Percentiles rank a stretch among this genome's conserved stretches.
These are phyloP conservation scores for Kwoniella shivajii DNA, from an alignment of 1,284 basidiomycete genomes.

Conservation along the genomic window DNA sequence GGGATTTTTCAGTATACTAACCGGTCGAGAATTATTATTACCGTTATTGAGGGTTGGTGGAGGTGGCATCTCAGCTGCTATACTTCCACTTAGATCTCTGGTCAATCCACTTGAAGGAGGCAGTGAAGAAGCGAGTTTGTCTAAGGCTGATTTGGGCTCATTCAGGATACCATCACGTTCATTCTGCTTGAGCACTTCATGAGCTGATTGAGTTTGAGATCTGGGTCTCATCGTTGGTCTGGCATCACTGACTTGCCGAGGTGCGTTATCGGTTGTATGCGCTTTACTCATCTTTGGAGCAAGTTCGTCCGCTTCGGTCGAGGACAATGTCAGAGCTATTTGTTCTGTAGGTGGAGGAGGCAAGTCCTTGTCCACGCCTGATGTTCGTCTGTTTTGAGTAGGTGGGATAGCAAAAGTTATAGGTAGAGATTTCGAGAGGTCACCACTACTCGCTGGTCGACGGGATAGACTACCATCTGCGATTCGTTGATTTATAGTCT, in stretches of 20 bases:
- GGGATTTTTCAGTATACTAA: constrained; percentile 22
- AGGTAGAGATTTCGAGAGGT: constrained; percentile 1
- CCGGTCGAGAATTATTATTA: constrained; percentile 4
- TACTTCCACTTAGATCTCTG: constrained; percentile 21
- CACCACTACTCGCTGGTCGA: constrained; percentile 14
- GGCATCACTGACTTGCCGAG: background rate
- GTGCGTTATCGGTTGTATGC: constrained; percentile 27
- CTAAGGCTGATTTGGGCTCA: constrained; percentile 47
- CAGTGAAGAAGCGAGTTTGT: constrained; percentile 28
- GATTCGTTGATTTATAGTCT: constrained; percentile 48
- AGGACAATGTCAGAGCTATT: background rate
- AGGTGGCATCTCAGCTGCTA: constrained; percentile 21
- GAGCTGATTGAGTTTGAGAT: constrained; percentile 37
- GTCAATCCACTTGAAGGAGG: background rate
- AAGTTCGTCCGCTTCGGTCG: constrained; percentile 16
- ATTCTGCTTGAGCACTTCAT: constrained; percentile 33
- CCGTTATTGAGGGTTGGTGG: background rate
- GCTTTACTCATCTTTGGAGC: constrained; percentile 35
- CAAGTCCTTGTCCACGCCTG: constrained; percentile 18
- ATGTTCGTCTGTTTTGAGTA: constrained; percentile 1
- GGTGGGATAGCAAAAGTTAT: background rate
- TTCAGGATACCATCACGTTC: constrained; percentile 25
- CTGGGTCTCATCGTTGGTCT: constrained; percentile 32
- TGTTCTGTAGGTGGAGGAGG: constrained; percentile 17
- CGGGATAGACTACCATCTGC: constrained; percentile 41